Base-by-base conservation (phyloP, 169 alveolate species). In the Plasmodium cynomolgi region DNA sequence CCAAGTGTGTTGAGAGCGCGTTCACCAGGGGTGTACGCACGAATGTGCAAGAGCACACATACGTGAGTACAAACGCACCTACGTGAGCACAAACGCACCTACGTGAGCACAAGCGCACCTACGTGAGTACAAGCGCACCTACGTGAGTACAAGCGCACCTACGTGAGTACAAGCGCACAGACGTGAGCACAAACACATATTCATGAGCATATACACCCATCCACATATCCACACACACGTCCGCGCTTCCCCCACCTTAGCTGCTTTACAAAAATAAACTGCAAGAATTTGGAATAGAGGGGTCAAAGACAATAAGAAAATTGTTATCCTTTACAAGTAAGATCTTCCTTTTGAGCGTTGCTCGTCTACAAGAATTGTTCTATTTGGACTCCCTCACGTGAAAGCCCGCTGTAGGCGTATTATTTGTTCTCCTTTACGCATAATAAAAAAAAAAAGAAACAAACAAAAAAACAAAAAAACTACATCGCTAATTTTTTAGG, bases 271-370 rank as follows among this genome's bases (percentile, higher is more conserved):
- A 86, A 86, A 86, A 79, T 79, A 86, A 86, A 41, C 80, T 86
- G 15, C 93, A 86, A 17, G 93, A 86, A 50, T 79, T 86, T 77
- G 93, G 93, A 56, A 75, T 75, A 75, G 93, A 86, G 47, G 93
- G 93, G 26, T 86, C 93, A 54, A 86, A 86, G 80, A 86, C 93
- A 75, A 75, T 86, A 86, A 86, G 93, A 86, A 86, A 86, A 79
- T 54, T 86, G 54, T 77, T 86, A 77, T 86, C 93, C 81, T 86
- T 86, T 79, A 86, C 93, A 75, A 86, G 93, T 86, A 86, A 71
- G 29, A 17, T 79, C 68, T 86, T 39, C 71, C 72, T 29, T 82
- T 17, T 84, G 39, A 68, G 77, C 17, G 13, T 23, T 68, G 13
- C 77, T 26, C n/a, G 1, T 20, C 31, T 68, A n/a, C 77, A 68